Evolutionary conservation across 805 yeast genomes (phyloP), one percentile per base, ranked within the genome.

Genomic region (Candida methanosorbosa): DNA sequence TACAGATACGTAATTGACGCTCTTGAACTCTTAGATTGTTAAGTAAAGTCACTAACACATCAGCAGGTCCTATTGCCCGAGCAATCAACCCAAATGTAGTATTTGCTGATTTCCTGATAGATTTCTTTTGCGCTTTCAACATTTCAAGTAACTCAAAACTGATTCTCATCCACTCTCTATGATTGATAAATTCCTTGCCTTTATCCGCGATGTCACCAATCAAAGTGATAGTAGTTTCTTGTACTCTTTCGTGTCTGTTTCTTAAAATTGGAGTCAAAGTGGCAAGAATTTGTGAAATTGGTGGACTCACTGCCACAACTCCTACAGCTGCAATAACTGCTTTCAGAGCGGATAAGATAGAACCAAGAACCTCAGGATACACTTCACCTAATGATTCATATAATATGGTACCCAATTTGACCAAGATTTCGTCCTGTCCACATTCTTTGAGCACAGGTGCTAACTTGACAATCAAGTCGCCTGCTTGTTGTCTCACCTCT

Each of bases 111-210:
- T 78, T 67, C 42, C 97, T 63, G 30, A 88, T 84, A 12, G 78
- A 66, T 47, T 81, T 85, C 37, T 74, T 75, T 5, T 82, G 75
- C 17, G 94, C 80, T 50, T 85, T 86, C 39, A 92, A 67, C 78
- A 90, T 78, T 45, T 92, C 97, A 30, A 92, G 58, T 23, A 92
- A 65, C 49, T 88, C 96, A 56, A 84, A 86, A 49, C 96, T 84
- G 18, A 90, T 83, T 42, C 97, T 68, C 90, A 92, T 85, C 99
- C 98, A 92, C 57, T 92, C 99, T 41, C 85, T 76, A 3, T 95
- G 94, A 25, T 87, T 77, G 13, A 87, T 83, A 36, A 75, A 74
- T 42, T 84, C 94, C 1, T 95, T 78, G 9, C 83, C 88, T 29
- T 74, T 68, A 32, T 70, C 74, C 0, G 97, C 96, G 36, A 90